Evolutionary conservation across 1,284 basidiomycete genomes (phyloP).

Genomic region (Cerrena zonata): DNA sequence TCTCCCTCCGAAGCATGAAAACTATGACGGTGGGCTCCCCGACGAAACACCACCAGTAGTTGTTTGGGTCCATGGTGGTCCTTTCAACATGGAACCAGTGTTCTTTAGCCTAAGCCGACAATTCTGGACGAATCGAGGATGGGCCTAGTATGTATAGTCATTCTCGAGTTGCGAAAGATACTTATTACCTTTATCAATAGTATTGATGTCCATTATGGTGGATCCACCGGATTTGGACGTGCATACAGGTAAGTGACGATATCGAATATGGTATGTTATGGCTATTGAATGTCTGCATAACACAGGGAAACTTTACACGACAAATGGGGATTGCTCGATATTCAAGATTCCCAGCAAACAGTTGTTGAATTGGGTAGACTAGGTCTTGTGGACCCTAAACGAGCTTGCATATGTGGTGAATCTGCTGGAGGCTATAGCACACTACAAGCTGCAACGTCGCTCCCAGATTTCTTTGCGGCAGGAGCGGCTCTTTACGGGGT

Average conservation of each 20-base stretch:
- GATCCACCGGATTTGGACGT: constrained; percentile 62
- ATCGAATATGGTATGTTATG: not conserved
- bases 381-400: constrained; percentile 47
- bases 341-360: constrained; percentile 53
- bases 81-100: constrained; percentile 43
- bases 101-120: constrained; percentile 49
- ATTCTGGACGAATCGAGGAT: constrained; percentile 66
- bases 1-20: constrained; percentile 57
- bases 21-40: constrained; percentile 37
- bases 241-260: constrained; percentile 41
- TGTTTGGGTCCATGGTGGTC: constrained; percentile 62
- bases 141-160: constrained; percentile 41
- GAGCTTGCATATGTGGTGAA: constrained; percentile 50
- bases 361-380: constrained; percentile 44
- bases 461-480: constrained; percentile 32
- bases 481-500: constrained; percentile 44
- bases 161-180: not conserved
- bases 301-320: constrained; percentile 32
- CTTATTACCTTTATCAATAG: not conserved
- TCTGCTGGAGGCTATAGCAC: constrained; percentile 49
- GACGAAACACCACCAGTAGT: constrained; percentile 60
- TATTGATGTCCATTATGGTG: constrained; percentile 61
- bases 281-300: constrained; percentile 11
- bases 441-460: constrained; percentile 33
- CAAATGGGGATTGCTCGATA: constrained; percentile 69